Conservation (phyloP, 495 filamentous ascomycete genomes). For the Entonaema liquescens region DNA sequence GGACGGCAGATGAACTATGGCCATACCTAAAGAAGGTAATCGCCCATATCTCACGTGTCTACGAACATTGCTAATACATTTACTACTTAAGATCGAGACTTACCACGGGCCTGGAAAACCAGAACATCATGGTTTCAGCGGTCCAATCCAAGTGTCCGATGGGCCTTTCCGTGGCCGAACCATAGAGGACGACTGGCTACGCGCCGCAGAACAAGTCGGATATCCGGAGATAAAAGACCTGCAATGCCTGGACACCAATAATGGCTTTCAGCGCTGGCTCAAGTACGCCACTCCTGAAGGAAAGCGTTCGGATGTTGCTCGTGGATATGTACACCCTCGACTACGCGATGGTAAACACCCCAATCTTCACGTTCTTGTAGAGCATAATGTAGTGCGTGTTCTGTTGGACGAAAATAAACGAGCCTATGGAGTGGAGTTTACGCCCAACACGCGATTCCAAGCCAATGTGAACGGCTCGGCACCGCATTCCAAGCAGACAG, state of each 20-base stretch:
- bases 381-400: conserved; percentile 61
- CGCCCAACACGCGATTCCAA: conserved; percentile 17
- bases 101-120: background rate
- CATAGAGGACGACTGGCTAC: conserved; percentile 53
- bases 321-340: background rate
- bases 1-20: conserved; percentile 60
- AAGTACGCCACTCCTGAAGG: conserved; percentile 54
- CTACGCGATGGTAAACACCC: conserved; percentile 49
- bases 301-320: conserved; percentile 52
- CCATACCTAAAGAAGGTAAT: conserved; percentile 64
- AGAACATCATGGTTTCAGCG: background rate
- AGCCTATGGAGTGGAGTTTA: conserved; percentile 40
- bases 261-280: conserved; percentile 49
- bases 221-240: conserved; percentile 55
- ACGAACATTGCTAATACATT: background rate
- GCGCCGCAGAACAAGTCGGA: conserved; percentile 53
- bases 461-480: conserved; percentile 25
- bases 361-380: conserved; percentile 62
- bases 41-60: conserved; percentile 36
- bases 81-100: background rate
- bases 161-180: conserved; percentile 47
- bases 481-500: conserved; percentile 29
- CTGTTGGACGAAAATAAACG: conserved; percentile 57
- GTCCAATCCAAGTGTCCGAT: conserved; percentile 23
- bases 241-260: conserved; percentile 50